These are phyloP conservation scores for Candida succiphila DNA, from an alignment of 805 yeast species.

Conservation along the genomic window DNA sequence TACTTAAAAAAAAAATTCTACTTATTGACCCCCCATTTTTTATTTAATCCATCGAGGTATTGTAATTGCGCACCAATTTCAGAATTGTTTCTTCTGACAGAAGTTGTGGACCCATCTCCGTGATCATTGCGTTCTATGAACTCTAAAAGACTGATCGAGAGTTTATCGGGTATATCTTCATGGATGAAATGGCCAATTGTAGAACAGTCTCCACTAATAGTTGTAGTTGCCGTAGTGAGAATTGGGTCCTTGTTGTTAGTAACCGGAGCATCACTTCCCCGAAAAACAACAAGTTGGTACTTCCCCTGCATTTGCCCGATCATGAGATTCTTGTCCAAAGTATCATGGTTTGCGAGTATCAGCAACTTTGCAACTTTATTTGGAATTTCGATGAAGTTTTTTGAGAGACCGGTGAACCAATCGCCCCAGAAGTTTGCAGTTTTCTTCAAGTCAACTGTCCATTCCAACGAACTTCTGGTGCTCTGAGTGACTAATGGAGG, in stretches of 20 bases:
- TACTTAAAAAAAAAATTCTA: slow-evolving; percentile 2
- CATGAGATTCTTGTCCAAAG: slow-evolving; percentile 74
- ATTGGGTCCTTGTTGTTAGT: slow-evolving; percentile 9
- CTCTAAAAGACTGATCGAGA: slow-evolving; percentile 45
- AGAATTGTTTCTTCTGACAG: slow-evolving; percentile 23
- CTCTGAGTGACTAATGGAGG: slow-evolving; percentile 40
- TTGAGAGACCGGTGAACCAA: slow-evolving; percentile 75
- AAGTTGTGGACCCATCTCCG: slow-evolving; percentile 5
- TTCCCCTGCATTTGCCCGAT: slow-evolving; percentile 98
- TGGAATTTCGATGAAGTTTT: slow-evolving; percentile 28
- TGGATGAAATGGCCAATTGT: slow-evolving; percentile 92
- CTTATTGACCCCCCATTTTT: slow-evolving; percentile 24
- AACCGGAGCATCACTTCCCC: slow-evolving; percentile 17
- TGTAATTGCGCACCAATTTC: slow-evolving; percentile 16
- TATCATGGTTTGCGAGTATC: slow-evolving; percentile 81
- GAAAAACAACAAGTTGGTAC: slow-evolving; percentile 77
- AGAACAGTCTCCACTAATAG: slow-evolving; percentile 18
- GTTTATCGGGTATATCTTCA: slow-evolving; percentile 72
- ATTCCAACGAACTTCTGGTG: slow-evolving; percentile 21
- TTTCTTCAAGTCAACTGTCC: slow-evolving; percentile 55
- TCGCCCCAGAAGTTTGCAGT: slow-evolving; percentile 67
- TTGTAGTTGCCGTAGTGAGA: slow-evolving; percentile 16
- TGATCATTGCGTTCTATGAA: slow-evolving; percentile 36
- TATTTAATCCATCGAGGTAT: slow-evolving; percentile 17
- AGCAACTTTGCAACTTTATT: slow-evolving; percentile 51